phyloP scores from a whole-genome alignment of 2,329 filamentous ascomycete genomes.

The Cercospora beticola region DNA sequence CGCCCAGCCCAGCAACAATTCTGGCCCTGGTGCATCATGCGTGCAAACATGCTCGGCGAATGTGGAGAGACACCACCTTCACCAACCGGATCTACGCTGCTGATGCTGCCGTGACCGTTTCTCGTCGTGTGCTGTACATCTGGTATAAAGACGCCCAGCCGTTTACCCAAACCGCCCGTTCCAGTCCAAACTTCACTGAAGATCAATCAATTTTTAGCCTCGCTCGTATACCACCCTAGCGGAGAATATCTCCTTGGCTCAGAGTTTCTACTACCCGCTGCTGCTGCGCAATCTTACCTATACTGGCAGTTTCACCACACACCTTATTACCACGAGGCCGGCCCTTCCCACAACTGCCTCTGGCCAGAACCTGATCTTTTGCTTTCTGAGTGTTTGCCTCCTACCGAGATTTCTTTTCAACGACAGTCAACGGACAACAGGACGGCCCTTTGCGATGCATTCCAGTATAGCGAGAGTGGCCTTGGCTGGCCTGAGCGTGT shows the following conservation, averaged over 20 bases:
- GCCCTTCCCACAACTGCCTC: neutral
- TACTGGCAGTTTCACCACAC: neutral
- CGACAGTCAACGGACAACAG: slow-evolving; percentile 3
- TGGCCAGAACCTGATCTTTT: neutral
- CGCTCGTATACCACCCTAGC: neutral
- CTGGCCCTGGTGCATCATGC: neutral
- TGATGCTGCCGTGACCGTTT: neutral
- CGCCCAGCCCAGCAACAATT: neutral
- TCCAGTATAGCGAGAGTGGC: neutral
- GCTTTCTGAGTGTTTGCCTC: neutral
- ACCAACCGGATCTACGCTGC: neutral
- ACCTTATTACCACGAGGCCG: neutral
- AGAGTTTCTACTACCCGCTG: neutral
- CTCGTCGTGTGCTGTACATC: neutral
- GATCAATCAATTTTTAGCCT: neutral
- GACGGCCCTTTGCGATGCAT: slow-evolving; percentile 1
- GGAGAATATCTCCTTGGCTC: neutral
- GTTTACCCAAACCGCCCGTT: neutral
- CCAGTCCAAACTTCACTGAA: neutral
- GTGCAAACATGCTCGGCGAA: neutral
- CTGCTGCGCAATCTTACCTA: neutral
- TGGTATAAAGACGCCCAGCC: neutral
- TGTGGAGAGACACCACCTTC: neutral
- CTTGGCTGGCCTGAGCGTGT: neutral
- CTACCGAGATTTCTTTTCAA: neutral